Evolutionary conservation across 2,329 filamentous ascomycete species (phyloP).

Genomic region (Xylaria sp.): DNA sequence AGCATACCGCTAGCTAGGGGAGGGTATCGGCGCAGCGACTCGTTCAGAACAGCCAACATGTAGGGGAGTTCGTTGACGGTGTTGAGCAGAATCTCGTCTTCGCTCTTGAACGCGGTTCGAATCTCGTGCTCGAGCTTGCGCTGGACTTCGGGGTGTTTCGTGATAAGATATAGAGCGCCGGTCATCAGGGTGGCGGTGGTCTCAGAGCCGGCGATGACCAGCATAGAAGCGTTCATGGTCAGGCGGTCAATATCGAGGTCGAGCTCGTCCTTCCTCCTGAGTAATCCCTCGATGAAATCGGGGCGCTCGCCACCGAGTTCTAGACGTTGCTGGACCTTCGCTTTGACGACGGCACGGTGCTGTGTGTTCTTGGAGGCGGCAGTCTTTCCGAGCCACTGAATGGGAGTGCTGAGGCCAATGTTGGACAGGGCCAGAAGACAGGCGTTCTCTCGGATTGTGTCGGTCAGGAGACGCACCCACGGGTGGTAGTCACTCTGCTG

Average conservation of each 20-base stretch:
- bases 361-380: conserved; percentile 30
- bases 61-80: conserved; percentile 45
- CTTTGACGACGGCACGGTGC: conserved; percentile 30
- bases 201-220: conserved; percentile 55
- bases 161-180: conserved; percentile 47
- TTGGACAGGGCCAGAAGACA: conserved; percentile 26
- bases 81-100: conserved; percentile 48
- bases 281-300: conserved; percentile 43
- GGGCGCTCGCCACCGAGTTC: conserved; percentile 38
- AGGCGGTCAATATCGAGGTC: conserved; percentile 33
- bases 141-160: conserved; percentile 44
- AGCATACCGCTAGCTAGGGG: conserved; percentile 37
- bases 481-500: conserved; percentile 42
- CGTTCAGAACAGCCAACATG: conserved; percentile 50
- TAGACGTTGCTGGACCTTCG: conserved; percentile 39
- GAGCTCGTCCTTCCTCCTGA: conserved; percentile 38
- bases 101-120: conserved; percentile 43
- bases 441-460: conserved; percentile 36
- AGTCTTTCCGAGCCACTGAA: conserved; percentile 28
- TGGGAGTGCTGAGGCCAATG: conserved; percentile 27
- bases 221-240: conserved; percentile 34
- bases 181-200: conserved; percentile 55
- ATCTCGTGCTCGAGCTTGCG: conserved; percentile 48
- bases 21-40: conserved; percentile 51
- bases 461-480: conserved; percentile 43